phyloP scores from a whole-genome alignment of 2,329 filamentous ascomycete genomes.

The Cadophora malorum region DNA sequence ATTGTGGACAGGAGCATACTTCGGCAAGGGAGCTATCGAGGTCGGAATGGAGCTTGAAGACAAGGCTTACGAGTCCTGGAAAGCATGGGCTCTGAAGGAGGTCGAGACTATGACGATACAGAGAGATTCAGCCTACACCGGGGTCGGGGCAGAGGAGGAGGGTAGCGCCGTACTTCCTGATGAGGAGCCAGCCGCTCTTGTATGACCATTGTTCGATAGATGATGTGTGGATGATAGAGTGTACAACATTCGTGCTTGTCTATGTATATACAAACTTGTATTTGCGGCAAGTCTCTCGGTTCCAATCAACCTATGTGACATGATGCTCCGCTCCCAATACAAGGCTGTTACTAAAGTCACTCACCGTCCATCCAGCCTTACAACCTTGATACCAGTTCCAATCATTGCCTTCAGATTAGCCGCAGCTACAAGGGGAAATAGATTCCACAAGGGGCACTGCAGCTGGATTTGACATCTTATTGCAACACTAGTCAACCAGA shows the following conservation, averaged over 20 bases:
- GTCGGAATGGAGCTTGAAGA: slow-evolving; percentile 85
- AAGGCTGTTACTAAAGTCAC: neutral
- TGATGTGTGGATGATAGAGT: slow-evolving; percentile 20
- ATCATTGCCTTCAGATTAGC: no score
- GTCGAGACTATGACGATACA: slow-evolving; percentile 51
- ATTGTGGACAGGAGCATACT: slow-evolving; percentile 82
- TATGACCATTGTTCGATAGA: slow-evolving; percentile 21
- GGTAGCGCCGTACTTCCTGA: slow-evolving; percentile 13
- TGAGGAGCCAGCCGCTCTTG: slow-evolving; percentile 1
- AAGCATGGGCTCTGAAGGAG: slow-evolving; percentile 71
- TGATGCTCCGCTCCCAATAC: neutral
- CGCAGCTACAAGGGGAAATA: no score
- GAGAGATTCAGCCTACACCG: slow-evolving; percentile 53
- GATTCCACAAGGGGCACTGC: no score
- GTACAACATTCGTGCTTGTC: slow-evolving; percentile 20
- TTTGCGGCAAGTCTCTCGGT: neutral
- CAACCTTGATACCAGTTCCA: no score
- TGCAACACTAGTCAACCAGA: slow-evolving; percentile 38
- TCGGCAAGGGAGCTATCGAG: slow-evolving; percentile 77
- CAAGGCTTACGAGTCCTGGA: slow-evolving; percentile 82
- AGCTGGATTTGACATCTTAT: neutral
- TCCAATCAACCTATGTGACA: neutral
- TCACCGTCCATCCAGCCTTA: neutral
- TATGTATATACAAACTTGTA: neutral
- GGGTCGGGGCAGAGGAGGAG: slow-evolving; percentile 46